A percentile compares a stretch with the other conserved stretches of the same genome.
Evolutionary conservation across 2,329 filamentous ascomycete species (phyloP).

Genomic region (Zymoseptoria ardabiliae): DNA sequence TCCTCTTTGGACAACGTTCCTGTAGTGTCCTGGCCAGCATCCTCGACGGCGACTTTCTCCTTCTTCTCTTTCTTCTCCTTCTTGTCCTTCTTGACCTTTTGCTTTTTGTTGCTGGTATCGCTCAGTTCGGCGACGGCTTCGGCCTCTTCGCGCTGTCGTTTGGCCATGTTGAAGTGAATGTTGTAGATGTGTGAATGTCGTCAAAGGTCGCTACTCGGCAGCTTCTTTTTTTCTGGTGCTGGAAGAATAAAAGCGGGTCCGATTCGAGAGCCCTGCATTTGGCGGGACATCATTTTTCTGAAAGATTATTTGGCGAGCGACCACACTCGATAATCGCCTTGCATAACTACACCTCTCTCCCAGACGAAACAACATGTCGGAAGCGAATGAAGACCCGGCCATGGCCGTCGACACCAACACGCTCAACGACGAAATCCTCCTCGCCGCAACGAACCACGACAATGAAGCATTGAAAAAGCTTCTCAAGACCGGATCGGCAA

Average conservation of each 20-base stretch:
- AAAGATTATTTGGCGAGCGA: background rate
- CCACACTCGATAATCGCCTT: background rate
- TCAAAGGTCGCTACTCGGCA: background rate
- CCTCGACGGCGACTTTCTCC: slow-evolving; percentile 4
- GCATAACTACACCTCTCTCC: background rate
- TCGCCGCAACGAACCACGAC: slow-evolving; percentile 62
- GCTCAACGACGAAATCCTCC: slow-evolving; percentile 52
- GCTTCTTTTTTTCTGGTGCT: background rate
- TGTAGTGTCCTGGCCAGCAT: slow-evolving; percentile 8
- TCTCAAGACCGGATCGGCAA: slow-evolving; percentile 57
- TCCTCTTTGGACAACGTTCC: slow-evolving; percentile 32
- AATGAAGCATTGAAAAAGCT: slow-evolving; percentile 57
- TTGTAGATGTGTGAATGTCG: background rate
- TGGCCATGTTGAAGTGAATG: slow-evolving; percentile 17
- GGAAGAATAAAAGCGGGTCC: too few relatives aligned
- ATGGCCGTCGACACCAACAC: slow-evolving; percentile 37
- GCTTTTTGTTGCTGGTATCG: slow-evolving; percentile 18
- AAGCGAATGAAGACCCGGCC: slow-evolving; percentile 9
- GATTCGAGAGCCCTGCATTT: too few relatives aligned
- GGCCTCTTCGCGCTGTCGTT: slow-evolving; percentile 24
- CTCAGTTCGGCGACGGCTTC: slow-evolving; percentile 12
- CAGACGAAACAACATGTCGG: slow-evolving; percentile 1
- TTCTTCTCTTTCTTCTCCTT: slow-evolving; percentile 18
- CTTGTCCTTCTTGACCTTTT: slow-evolving; percentile 26
- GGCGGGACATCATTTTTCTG: background rate